Percentiles rank a stretch among this genome's conserved stretches.
phyloP scores from a whole-genome alignment of 176 grass and related monocot genomes.

The Elymus sibiricus region DNA sequence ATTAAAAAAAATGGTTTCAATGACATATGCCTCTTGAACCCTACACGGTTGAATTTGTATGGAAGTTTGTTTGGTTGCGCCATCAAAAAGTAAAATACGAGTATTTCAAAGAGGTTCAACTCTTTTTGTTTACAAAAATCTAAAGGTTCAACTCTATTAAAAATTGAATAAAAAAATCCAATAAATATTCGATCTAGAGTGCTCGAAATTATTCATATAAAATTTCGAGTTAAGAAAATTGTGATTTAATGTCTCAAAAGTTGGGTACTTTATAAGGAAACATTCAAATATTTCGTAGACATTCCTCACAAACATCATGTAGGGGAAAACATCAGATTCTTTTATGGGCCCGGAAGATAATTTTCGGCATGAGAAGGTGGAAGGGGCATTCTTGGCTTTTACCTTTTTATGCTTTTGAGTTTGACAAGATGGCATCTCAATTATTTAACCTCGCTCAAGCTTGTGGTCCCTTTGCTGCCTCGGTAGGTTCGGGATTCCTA shows the following conservation, averaged over 20 bases:
- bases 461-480: constrained; percentile 13
- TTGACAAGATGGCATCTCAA: constrained; percentile 37
- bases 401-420: constrained; percentile 30
- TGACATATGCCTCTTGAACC: too few species aligned
- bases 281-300: neutral
- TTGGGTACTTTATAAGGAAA: neutral
- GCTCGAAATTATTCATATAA: neutral
- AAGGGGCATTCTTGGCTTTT: neutral
- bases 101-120: too few species aligned
- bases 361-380: neutral
- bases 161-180: neutral
- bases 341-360: neutral
- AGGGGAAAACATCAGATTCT: neutral
- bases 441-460: constrained; percentile 17
- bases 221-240: neutral
- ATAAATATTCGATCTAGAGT: neutral
- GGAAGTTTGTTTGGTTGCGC: too few species aligned
- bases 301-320: neutral
- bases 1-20: too few species aligned
- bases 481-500: constrained; percentile 34
- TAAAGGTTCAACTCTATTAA: too few species aligned
- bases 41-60: too few species aligned
- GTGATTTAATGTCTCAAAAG: neutral
- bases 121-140: too few species aligned
- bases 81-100: too few species aligned